Percentiles rank a stretch among this genome's conserved stretches.
These are phyloP conservation scores for Phytophthora podocarpi DNA, from an alignment of 352 stramenopile species.

Conservation along the genomic window DNA sequence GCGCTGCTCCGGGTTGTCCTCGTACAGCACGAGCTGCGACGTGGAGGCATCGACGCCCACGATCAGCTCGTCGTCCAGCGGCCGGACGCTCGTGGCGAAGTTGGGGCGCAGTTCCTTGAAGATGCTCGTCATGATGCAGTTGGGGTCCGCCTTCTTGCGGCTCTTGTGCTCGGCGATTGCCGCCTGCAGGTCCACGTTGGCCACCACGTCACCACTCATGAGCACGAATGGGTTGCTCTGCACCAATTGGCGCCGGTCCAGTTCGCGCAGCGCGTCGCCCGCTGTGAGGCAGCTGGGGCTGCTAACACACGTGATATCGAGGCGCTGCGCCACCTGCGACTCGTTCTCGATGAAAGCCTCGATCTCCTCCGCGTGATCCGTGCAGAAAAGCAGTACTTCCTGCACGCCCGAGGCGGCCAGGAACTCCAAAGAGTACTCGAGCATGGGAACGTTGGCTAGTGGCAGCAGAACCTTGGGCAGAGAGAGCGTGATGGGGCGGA, in stretches of 20 bases:
- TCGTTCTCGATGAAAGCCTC: slow-evolving; percentile 81
- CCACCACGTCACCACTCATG: slow-evolving; percentile 96
- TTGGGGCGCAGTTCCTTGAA: slow-evolving; percentile 90
- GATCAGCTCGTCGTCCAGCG: slow-evolving; percentile 81
- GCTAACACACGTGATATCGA: slow-evolving; percentile 73
- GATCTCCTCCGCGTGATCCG: slow-evolving; percentile 84
- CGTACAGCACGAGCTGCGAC: slow-evolving; percentile 86
- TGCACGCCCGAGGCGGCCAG: slow-evolving; percentile 93
- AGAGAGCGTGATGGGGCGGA: slow-evolving; percentile 90
- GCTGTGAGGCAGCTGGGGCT: slow-evolving; percentile 89
- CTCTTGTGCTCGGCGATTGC: slow-evolving; percentile 76
- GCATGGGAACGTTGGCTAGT: slow-evolving; percentile 96
- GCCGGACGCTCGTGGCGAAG: slow-evolving; percentile 59
- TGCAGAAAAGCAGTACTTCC: slow-evolving; percentile 96
- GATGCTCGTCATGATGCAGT: slow-evolving; percentile 96
- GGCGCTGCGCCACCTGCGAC: slow-evolving; percentile 58
- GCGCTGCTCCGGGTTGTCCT: slow-evolving; percentile 61
- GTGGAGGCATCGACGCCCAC: slow-evolving; percentile 80
- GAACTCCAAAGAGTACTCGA: slow-evolving; percentile 98
- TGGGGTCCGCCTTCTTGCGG: slow-evolving; percentile 90
- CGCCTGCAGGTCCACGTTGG: slow-evolving; percentile 93
- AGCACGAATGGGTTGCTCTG: slow-evolving; percentile 98
- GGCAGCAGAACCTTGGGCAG: slow-evolving; percentile 95
- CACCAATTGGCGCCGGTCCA: slow-evolving; percentile 95
- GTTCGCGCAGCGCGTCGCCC: slow-evolving; percentile 95